Evolutionary conservation across 129 eudicot genomes (phyloP), one percentile per base, ranked within the genome.

Genomic region (Flaveria sonorensis): DNA sequence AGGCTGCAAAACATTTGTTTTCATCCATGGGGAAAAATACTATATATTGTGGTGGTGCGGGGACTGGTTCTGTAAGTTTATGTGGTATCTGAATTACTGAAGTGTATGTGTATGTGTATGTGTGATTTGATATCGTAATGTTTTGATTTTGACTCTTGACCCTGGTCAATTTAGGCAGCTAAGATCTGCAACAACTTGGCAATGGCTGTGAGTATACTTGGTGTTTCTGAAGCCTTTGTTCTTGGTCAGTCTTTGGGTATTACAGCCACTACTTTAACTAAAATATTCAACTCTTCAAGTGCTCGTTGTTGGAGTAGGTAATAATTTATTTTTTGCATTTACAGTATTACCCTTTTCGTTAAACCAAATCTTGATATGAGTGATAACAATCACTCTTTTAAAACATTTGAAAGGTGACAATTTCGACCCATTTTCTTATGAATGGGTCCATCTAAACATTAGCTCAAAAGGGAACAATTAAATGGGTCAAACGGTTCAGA

Each of bases 251-350:
- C 91, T 1, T 61, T 89, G 85, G 98, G 98, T 51, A 81, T 94
- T 78, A 10, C 86, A 62, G 89, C 92, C 23, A 57, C 71, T 55
- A 94, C 96, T 74, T 82, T 94, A 62, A 91, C 96, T 42, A 84
- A 86, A 75, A 86, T 94, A 59, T 89, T 94, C 79, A 94, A 94
- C 74, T 87, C 90, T 65, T 94, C 98, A 55, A 89, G 87, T 77
- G 98, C 92, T 74, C 93, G 98, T 69, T 91, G 96, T 86, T 94
- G 98, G 98, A 89, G 93, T 71, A 94, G 97, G 97, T 91, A 89
- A 32, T 69, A 26, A 36, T 63, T 23, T 28, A 7, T 40, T 56
- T 39, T 70, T 45, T 13, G 1, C 57, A 16, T 24, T 69, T 59
- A 70, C 46, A 0, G 4, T 68, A 40, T 77, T 68, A 19, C 20